These are phyloP conservation scores for Trifolium pratense DNA, from an alignment of 306 rosid species.

Conservation along the genomic window DNA sequence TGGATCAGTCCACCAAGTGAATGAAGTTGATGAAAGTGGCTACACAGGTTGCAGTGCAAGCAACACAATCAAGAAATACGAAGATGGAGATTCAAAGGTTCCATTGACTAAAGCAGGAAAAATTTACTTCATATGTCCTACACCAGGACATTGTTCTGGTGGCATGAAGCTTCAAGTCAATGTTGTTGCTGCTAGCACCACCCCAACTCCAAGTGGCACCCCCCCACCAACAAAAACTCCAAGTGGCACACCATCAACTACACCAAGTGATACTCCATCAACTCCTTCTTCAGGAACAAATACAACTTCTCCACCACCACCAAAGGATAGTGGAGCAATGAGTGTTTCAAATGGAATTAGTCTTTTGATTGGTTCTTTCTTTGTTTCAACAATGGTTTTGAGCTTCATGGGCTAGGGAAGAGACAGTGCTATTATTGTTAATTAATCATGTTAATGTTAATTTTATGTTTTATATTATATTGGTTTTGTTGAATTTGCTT, in stretches of 20 bases:
- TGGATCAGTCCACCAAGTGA: constrained; percentile 47
- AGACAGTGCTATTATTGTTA: constrained; percentile 59
- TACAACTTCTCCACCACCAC: constrained; percentile 46
- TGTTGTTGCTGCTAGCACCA: constrained; percentile 54
- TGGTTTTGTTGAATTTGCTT: constrained; percentile 40
- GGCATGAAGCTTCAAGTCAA: constrained; percentile 69
- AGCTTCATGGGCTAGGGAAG: constrained; percentile 65
- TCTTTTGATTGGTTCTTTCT: constrained; percentile 48
- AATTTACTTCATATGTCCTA: constrained; percentile 63
- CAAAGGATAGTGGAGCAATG: constrained; percentile 41
- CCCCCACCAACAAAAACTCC: constrained; percentile 46
- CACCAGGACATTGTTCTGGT: constrained; percentile 46
- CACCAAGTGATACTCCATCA: constrained; percentile 44
- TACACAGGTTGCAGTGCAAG: constrained; percentile 53
- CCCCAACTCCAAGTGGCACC: constrained; percentile 42
- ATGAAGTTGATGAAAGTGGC: constrained; percentile 41
- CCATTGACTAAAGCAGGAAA: constrained; percentile 41
- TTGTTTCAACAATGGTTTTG: constrained; percentile 40
- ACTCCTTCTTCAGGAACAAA: constrained; percentile 30
- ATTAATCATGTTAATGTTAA: background rate
- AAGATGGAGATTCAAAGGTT: constrained; percentile 48
- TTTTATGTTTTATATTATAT: constrained; percentile 14
- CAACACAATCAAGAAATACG: constrained; percentile 29
- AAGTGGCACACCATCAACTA: constrained; percentile 38
- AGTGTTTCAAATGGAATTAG: constrained; percentile 36